Percentiles rank a stretch among this genome's conserved stretches.
These are phyloP conservation scores for Camelina neglecta DNA, from an alignment of 345 rosid species.

Conservation along the genomic window DNA sequence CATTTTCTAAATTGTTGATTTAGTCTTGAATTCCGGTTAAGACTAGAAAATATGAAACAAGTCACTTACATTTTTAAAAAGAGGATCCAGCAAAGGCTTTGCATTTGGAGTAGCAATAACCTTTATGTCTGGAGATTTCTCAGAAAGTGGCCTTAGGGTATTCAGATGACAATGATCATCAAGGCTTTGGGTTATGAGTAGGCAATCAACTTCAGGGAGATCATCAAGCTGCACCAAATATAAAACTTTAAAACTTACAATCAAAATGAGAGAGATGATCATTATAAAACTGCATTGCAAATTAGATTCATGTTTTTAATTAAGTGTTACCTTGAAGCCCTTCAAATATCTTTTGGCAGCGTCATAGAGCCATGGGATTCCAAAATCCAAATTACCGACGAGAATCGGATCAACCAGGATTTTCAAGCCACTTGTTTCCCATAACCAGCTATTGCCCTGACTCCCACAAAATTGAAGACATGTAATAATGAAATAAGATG, in stretches of 20 bases:
- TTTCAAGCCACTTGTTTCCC: constrained; percentile 76
- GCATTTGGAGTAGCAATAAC: constrained; percentile 93
- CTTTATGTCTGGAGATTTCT: constrained; percentile 59
- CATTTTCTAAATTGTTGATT: neutral
- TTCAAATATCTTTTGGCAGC: constrained; percentile 78
- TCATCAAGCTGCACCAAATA: constrained; percentile 72
- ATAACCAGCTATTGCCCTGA: constrained; percentile 92
- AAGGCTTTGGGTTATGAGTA: constrained; percentile 93
- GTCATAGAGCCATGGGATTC: constrained; percentile 92
- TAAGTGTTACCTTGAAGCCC: constrained; percentile 63
- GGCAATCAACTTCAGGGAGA: constrained; percentile 75
- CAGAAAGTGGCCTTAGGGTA: constrained; percentile 73
- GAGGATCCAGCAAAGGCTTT: constrained; percentile 81
- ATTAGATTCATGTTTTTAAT: constrained; percentile 19
- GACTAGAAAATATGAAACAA: neutral
- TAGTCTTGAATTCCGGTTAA: neutral
- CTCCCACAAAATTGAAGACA: constrained; percentile 22
- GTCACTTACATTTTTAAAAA: constrained; percentile 66
- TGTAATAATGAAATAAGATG: neutral
- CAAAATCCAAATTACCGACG: constrained; percentile 94
- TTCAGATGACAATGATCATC: constrained; percentile 95
- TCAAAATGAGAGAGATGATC: constrained; percentile 7
- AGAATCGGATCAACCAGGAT: constrained; percentile 83
- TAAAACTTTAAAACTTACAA: constrained; percentile 6
- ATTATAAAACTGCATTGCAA: constrained; percentile 8